phyloP scores from a whole-genome alignment of 805 yeast species.

The Nakazawaea wyomingensis region DNA sequence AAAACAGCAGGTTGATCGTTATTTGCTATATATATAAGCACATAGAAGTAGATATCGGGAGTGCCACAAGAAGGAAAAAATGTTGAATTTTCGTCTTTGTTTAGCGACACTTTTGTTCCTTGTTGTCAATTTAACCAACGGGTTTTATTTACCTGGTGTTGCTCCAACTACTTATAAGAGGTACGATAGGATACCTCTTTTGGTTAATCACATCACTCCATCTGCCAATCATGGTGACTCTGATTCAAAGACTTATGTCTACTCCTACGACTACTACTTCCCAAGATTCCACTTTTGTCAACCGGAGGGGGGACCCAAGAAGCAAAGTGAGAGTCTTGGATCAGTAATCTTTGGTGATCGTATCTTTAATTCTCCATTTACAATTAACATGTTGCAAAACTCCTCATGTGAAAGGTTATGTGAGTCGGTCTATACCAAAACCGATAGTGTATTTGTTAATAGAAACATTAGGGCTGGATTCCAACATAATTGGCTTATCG shows the following conservation, averaged over 20 bases:
- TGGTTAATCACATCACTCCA: slow-evolving; percentile 90
- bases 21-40: no score
- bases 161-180: slow-evolving; percentile 85
- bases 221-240: slow-evolving; percentile 41
- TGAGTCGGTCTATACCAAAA: slow-evolving; percentile 46
- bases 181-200: slow-evolving; percentile 68
- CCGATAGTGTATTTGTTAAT: slow-evolving; percentile 72
- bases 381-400: slow-evolving; percentile 70
- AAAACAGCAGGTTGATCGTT: no score
- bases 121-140: slow-evolving; percentile 27
- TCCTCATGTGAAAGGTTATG: slow-evolving; percentile 69
- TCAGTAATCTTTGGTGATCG: slow-evolving; percentile 94
- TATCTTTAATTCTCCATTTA: slow-evolving; percentile 87
- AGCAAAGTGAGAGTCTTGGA: slow-evolving; percentile 87
- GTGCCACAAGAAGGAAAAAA: neutral
- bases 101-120: slow-evolving; percentile 12
- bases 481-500: slow-evolving; percentile 87
- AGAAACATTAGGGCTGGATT: slow-evolving; percentile 78
- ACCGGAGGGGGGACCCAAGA: slow-evolving; percentile 60
- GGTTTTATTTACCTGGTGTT: slow-evolving; percentile 91
- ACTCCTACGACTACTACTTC: slow-evolving; percentile 80
- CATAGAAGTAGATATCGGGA: no score
- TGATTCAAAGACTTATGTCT: slow-evolving; percentile 50
- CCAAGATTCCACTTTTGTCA: slow-evolving; percentile 78
- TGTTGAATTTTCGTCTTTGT: neutral